phyloP scores from a whole-genome alignment of 768 basidiomycete species.

The Lactarius sanguifluus region DNA sequence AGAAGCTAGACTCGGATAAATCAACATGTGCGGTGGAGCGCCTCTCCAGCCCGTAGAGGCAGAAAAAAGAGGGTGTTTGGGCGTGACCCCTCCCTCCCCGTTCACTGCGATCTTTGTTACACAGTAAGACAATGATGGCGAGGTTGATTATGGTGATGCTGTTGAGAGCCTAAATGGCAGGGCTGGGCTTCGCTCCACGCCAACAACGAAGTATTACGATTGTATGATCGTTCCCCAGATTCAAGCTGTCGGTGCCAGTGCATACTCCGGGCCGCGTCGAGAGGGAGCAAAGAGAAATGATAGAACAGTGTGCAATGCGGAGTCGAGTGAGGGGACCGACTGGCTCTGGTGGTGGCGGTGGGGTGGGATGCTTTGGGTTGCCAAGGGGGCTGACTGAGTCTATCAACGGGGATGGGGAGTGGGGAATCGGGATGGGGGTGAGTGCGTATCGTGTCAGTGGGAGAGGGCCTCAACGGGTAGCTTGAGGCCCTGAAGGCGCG shows the following conservation, averaged over 20 bases:
- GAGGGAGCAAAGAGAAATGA: background rate
- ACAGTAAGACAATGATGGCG: background rate
- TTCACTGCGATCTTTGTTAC: too few species aligned
- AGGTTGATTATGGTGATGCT: background rate
- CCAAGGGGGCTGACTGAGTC: background rate
- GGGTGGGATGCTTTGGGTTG: background rate
- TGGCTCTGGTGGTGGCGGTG: background rate
- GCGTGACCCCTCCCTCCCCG: background rate
- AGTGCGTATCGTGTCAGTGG: background rate
- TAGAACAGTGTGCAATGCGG: background rate
- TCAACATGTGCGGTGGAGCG: background rate
- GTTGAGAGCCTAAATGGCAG: slow-evolving; percentile 3
- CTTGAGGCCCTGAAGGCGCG: background rate
- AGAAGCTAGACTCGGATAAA: background rate
- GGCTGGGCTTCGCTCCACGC: background rate
- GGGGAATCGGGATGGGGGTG: background rate
- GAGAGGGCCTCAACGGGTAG: background rate
- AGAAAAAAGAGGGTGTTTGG: background rate
- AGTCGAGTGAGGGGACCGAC: background rate
- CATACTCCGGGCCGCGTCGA: background rate
- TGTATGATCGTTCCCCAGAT: background rate
- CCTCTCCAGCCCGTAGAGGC: background rate
- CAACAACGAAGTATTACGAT: background rate
- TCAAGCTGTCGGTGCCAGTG: background rate
- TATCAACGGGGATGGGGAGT: background rate